Base-by-base conservation (phyloP, 345 rosid species). In the Erucastrum elatum region DNA sequence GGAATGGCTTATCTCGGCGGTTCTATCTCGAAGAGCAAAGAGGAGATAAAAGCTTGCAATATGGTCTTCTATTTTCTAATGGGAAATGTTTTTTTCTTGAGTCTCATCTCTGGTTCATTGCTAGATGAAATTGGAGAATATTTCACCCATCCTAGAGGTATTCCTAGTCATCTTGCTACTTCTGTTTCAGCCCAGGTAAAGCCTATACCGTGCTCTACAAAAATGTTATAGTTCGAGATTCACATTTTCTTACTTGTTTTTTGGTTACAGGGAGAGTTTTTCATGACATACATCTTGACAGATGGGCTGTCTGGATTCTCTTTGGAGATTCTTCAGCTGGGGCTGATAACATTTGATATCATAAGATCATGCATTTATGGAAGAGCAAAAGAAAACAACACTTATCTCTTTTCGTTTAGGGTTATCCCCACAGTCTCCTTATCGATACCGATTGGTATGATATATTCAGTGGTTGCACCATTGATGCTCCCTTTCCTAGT, bases 51-150 rank as follows among this genome's bases (percentile, higher is more conserved):
- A 85, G 89, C 98, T 72, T 90, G 97, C 87, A 89, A 91, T 82
- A 92, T 92, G 97, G 97, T 89, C 70, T 91, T 94, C 84, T 92
- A 88, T 85, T 94, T 94, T 79, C 91, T 91, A 5, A 81, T 94
- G 83, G 98, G 96, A 68, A 94, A 94, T 84, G 93, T 92, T 30
- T 91, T 92, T 87, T 90, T 94, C 79, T 66, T 92, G 87, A 92
- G 94, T 78, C 77, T 92, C 81, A 81, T 94, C 69, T 94, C 97
- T 33, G 98, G 98, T 27, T 94, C 98, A 66, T 81, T 94, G 71
- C 89, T 94, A 8, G 97, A 94, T 62, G 91, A 88, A 87, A 91
- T 94, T 60, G 98, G 95, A 63, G 87, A 85, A 85, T 91, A 86
- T 72, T 68, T 94, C 64, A 65, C 74, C 81, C 93, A 92, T 78